Percentiles rank a stretch among this genome's conserved stretches.
Evolutionary conservation across 2,329 filamentous ascomycete genomes (phyloP).

Genomic region (Alternaria sp.): DNA sequence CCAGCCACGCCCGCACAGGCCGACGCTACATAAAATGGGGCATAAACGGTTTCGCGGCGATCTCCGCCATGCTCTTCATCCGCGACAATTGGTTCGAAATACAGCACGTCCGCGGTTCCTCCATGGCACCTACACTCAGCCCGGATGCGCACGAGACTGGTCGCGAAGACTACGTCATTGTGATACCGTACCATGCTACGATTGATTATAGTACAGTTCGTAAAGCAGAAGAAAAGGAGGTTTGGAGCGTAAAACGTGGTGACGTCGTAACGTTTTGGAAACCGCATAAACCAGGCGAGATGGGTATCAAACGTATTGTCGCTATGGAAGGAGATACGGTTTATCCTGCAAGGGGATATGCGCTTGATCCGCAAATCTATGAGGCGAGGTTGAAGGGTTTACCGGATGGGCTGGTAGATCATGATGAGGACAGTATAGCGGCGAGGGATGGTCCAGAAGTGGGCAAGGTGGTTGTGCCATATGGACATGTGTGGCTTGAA

Average conservation of each 20-base stretch:
- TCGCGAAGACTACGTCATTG: slow-evolving; percentile 50
- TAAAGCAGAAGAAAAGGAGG: slow-evolving; percentile 2
- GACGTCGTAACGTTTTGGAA: slow-evolving; percentile 58
- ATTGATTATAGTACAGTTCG: neutral
- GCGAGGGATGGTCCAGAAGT: slow-evolving; percentile 16
- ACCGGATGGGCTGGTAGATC: slow-evolving; percentile 41
- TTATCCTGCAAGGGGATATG: slow-evolving; percentile 57
- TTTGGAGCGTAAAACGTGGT: slow-evolving; percentile 48
- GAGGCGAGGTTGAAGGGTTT: slow-evolving; percentile 28
- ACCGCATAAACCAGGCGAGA: slow-evolving; percentile 73
- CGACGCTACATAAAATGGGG: slow-evolving; percentile 23
- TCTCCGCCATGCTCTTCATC: slow-evolving; percentile 38
- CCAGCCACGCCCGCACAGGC: slow-evolving; percentile 13
- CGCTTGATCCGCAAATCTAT: slow-evolving; percentile 42
- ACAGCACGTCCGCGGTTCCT: slow-evolving; percentile 51
- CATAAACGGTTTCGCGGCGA: slow-evolving; percentile 23
- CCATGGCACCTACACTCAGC: slow-evolving; percentile 59
- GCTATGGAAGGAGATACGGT: slow-evolving; percentile 83
- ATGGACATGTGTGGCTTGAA: slow-evolving; percentile 93
- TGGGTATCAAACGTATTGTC: slow-evolving; percentile 83
- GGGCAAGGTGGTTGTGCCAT: slow-evolving; percentile 70
- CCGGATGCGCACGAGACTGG: slow-evolving; percentile 53
- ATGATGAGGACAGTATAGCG: slow-evolving; percentile 25
- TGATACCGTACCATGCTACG: slow-evolving; percentile 35
- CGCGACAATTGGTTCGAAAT: slow-evolving; percentile 54